A percentile compares a stretch with the other conserved stretches of the same genome.
These are phyloP conservation scores for Dimargaris xerosporica DNA, from an alignment of 192 early-diverging fungal species.

Conservation along the genomic window DNA sequence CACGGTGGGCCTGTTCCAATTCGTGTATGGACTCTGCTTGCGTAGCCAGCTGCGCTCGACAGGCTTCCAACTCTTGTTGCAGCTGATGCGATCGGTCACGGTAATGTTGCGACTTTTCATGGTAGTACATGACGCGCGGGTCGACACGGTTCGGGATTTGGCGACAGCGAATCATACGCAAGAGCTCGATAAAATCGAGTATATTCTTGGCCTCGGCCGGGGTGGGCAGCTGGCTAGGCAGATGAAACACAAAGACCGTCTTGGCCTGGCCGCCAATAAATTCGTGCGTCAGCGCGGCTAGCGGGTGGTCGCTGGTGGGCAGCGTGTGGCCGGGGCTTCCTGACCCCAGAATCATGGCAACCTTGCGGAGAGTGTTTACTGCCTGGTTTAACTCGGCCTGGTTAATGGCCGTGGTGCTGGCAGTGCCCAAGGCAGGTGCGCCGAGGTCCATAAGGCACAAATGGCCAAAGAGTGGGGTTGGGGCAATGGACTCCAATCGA, in stretches of 20 bases:
- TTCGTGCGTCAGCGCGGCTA: not conserved
- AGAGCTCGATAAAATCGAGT: conserved; percentile 5
- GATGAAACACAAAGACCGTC: conserved; percentile 8
- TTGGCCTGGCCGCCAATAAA: conserved; percentile 12
- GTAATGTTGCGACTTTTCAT: not conserved
- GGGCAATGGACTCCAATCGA: not conserved
- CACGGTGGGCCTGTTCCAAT: no score
- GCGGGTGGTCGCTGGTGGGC: not conserved
- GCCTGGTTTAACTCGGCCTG: not conserved
- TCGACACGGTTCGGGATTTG: conserved; percentile 4
- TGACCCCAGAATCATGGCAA: not conserved
- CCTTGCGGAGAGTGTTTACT: not conserved
- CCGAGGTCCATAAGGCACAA: conserved; percentile 8
- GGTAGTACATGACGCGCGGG: not conserved
- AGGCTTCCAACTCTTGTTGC: no score
- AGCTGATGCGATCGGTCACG: no score
- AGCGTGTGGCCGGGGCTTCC: not conserved
- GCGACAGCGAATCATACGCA: conserved; percentile 6
- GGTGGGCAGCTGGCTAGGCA: not conserved
- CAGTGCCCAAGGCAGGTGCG: not conserved
- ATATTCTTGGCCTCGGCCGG: not conserved
- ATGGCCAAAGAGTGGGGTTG: not conserved
- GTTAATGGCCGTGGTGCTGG: no score
- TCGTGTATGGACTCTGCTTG: no score
- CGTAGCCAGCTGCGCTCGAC: no score